These are phyloP conservation scores for Exsudoporus floridanus DNA, from an alignment of 1,284 basidiomycete genomes.

Conservation along the genomic window DNA sequence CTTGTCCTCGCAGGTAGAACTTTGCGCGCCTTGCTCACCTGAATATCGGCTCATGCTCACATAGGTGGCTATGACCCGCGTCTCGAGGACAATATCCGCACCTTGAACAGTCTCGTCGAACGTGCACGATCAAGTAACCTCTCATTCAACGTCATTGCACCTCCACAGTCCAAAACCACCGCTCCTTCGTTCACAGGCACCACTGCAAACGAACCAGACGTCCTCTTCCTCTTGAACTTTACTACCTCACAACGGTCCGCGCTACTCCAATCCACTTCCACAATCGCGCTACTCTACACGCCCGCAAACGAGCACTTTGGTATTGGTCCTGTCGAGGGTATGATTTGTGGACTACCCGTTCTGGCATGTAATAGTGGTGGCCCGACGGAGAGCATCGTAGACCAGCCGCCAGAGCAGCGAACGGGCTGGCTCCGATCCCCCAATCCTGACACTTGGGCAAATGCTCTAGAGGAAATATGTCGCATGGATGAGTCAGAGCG, in stretches of 20 bases:
- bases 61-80: constrained; percentile 74
- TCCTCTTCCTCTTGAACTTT: constrained; percentile 88
- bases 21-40: neutral
- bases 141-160: constrained; percentile 54
- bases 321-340: constrained; percentile 94
- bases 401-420: constrained; percentile 40
- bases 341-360: constrained; percentile 90
- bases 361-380: constrained; percentile 89
- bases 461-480: constrained; percentile 63
- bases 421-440: constrained; percentile 73
- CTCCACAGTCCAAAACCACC: constrained; percentile 37
- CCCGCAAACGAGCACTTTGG: constrained; percentile 97
- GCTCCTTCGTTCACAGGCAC: constrained; percentile 41
- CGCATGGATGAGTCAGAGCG: constrained; percentile 48
- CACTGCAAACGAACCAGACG: constrained; percentile 47
- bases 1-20: constrained; percentile 74
- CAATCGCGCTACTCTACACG: constrained; percentile 84
- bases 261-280: constrained; percentile 65
- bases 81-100: constrained; percentile 68
- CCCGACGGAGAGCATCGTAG: constrained; percentile 85
- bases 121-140: constrained; percentile 51
- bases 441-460: constrained; percentile 64
- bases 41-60: neutral
- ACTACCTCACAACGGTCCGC: constrained; percentile 76
- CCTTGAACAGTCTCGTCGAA: constrained; percentile 57